Conservation (phyloP, 2,329 filamentous ascomycete species). For the Cladosporium sp. region DNA sequence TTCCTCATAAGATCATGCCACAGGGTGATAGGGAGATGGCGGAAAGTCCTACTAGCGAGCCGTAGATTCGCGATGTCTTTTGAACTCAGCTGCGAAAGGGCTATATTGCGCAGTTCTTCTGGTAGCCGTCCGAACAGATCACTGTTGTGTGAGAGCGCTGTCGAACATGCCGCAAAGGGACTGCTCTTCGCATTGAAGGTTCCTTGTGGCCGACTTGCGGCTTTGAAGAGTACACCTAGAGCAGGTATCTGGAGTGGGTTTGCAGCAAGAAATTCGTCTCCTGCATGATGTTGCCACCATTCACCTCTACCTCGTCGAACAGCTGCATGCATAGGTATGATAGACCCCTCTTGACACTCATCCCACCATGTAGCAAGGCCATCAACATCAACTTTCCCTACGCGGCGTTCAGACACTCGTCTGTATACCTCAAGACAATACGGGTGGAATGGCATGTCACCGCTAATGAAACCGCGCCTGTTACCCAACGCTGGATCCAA, state of each 20-base stretch:
- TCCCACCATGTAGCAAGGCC: constrained; percentile 20
- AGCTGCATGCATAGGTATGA: neutral
- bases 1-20: constrained; percentile 22
- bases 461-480: neutral
- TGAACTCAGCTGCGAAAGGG: constrained; percentile 15
- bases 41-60: constrained; percentile 23
- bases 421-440: constrained; percentile 26
- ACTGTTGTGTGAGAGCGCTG: no score
- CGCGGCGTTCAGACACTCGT: constrained; percentile 4
- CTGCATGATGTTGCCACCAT: constrained; percentile 19
- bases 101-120: constrained; percentile 1
- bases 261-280: neutral
- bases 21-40: constrained; percentile 24
- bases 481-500: neutral
- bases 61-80: constrained; percentile 20
- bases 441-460: constrained; percentile 26
- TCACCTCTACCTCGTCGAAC: neutral
- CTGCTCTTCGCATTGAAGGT: constrained; percentile 1
- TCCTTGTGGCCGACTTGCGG: neutral
- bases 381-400: constrained; percentile 14
- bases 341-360: neutral
- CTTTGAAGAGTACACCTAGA: neutral
- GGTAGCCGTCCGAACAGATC: neutral
- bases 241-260: neutral
- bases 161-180: neutral